Evolutionary conservation across 768 basidiomycete genomes (phyloP).

Genomic region (Lactarius evosmus): DNA sequence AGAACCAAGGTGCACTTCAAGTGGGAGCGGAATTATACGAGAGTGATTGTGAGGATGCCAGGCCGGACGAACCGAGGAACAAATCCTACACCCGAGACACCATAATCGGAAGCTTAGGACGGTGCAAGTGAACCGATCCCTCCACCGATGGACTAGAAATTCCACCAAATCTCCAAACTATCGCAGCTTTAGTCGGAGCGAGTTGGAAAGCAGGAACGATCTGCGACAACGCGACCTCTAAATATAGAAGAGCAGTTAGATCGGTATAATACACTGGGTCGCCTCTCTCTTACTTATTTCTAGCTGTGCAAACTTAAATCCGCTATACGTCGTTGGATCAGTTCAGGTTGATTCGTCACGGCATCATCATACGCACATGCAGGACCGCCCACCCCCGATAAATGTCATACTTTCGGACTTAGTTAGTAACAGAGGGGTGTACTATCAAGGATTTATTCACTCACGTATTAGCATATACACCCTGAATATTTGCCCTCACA

Average conservation of each 20-base stretch:
- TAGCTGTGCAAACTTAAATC: conserved; percentile 42
- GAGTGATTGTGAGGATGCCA: too few relatives aligned
- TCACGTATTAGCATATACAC: conserved; percentile 27
- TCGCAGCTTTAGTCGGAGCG: not conserved
- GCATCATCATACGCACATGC: conserved; percentile 7
- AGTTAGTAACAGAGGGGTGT: not conserved
- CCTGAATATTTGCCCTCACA: conserved; percentile 27
- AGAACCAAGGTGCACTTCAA: too few relatives aligned
- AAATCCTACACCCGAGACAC: not conserved
- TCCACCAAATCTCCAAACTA: conserved; percentile 1
- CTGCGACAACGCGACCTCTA: not conserved
- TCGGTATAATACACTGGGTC: not conserved
- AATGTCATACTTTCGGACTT: not conserved
- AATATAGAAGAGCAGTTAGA: not conserved
- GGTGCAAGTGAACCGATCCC: not conserved
- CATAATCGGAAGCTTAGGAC: not conserved
- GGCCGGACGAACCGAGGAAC: not conserved
- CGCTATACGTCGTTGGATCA: conserved; percentile 28
- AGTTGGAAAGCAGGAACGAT: not conserved
- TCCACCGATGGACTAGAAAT: not conserved
- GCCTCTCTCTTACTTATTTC: conserved; percentile 36
- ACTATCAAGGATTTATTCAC: conserved; percentile 11
- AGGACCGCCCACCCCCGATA: conserved; percentile 1
- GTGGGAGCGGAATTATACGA: too few relatives aligned
- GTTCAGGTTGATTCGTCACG: not conserved